phyloP scores from a whole-genome alignment of 2,329 filamentous ascomycete species.

The Mollisiaceae sp. region DNA sequence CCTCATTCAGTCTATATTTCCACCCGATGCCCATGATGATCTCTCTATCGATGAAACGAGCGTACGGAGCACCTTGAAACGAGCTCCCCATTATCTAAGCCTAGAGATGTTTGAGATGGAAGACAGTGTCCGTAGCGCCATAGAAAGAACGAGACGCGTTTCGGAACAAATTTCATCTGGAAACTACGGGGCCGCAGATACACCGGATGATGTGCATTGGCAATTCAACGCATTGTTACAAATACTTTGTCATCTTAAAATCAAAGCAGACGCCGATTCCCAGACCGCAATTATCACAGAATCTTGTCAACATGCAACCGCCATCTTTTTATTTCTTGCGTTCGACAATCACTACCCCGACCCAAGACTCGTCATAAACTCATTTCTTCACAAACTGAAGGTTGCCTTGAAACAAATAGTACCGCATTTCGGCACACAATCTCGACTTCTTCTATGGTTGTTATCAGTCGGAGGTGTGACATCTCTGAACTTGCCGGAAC shows the following conservation, averaged over 20 bases:
- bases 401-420: constrained; percentile 2
- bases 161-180: background rate
- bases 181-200: background rate
- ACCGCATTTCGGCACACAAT: background rate
- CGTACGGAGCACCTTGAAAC: background rate
- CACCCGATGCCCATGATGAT: background rate
- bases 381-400: constrained; percentile 19
- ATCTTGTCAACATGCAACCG: constrained; percentile 10
- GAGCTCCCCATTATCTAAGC: background rate
- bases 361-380: constrained; percentile 15
- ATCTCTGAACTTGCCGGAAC: constrained; percentile 14
- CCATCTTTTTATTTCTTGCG: constrained; percentile 17
- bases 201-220: constrained; percentile 14
- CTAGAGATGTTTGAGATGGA: background rate
- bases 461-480: constrained; percentile 13
- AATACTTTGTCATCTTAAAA: constrained; percentile 9
- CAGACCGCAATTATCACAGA: constrained; percentile 2
- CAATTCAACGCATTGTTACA: constrained; percentile 9
- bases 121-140: background rate
- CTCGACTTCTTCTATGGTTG: constrained; percentile 12
- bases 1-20: background rate
- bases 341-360: constrained; percentile 24
- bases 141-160: background rate
- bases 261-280: background rate
- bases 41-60: background rate